Percentiles rank a stretch among this genome's conserved stretches.
Conservation (phyloP, 2,329 filamentous ascomycete species). For the Sporothrix inflata region DNA sequence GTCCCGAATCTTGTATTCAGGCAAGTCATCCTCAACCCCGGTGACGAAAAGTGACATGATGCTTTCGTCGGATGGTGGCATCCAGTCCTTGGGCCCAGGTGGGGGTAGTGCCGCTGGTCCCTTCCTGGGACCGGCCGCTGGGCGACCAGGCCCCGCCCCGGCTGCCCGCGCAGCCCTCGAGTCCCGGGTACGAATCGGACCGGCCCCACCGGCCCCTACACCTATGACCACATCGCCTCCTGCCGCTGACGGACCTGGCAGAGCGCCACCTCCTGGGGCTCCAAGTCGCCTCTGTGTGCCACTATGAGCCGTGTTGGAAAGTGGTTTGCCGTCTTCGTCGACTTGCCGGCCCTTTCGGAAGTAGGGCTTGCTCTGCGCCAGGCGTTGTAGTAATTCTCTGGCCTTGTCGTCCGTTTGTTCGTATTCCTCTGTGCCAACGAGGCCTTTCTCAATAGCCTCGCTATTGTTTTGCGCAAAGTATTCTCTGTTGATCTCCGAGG, state of each 20-base stretch:
- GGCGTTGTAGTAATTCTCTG: conserved; percentile 77
- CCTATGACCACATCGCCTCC: conserved; percentile 55
- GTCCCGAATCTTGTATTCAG: conserved; percentile 85
- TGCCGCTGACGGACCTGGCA: conserved; percentile 31
- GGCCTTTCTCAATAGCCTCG: conserved; percentile 87
- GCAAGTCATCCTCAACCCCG: conserved; percentile 92
- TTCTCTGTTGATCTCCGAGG: conserved; percentile 91
- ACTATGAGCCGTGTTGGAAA: conserved; percentile 38
- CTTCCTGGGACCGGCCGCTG: conserved; percentile 51
- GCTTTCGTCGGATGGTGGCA: conserved; percentile 79
- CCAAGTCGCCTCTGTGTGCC: conserved; percentile 42
- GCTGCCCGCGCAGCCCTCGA: conserved; percentile 55
- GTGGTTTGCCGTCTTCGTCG: conserved; percentile 58
- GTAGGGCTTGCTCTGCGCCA: conserved; percentile 93
- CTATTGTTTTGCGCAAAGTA: conserved; percentile 99
- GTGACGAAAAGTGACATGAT: conserved; percentile 95
- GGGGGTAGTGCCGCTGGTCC: conserved; percentile 73
- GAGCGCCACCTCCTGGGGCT: background rate
- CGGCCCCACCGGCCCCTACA: conserved; percentile 64
- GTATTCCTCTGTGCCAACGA: conserved; percentile 80
- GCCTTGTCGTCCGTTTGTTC: conserved; percentile 98
- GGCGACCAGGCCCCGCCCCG: conserved; percentile 52
- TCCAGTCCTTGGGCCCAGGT: conserved; percentile 80
- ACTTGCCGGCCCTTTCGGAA: conserved; percentile 84
- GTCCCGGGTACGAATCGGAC: conserved; percentile 78